Evolutionary conservation across 2,329 filamentous ascomycete genomes (phyloP), one percentile per base, ranked within the genome.

Genomic region (Beauveria medogensis): DNA sequence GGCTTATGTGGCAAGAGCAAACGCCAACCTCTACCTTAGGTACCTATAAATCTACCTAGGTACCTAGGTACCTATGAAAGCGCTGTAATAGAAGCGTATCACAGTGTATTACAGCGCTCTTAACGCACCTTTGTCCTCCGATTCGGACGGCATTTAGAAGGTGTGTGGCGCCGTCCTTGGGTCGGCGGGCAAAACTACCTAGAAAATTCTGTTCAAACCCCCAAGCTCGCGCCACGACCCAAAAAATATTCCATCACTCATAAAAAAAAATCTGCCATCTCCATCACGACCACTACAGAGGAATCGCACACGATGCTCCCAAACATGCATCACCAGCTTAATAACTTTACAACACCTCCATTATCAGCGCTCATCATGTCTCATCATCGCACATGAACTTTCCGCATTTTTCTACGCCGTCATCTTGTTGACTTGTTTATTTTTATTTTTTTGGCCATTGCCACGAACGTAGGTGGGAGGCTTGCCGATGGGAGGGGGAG

Each of bases 281-380:
- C 58, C 58, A 60, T 60, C 43, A 41, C 40, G 9, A 28, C 26
- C 40, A 52, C 28, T 18, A 28, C 47, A 59, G 20, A 22, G 28
- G 41, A 60, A 60, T 60, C 50, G 28, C 58, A 60, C 58, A 60
- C 50, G 40, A 59, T 59, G 56, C 47, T 53, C 40, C 41, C 43
- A 20, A 47, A 60, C 14, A 30, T 40, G 28, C 58, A 14, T 54
- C 50, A 60, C 34, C 58, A 54, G 43, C 50, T 28, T 30, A 54
- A 40, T 20, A 55, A 3, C 14, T 47, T 22, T 48, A 14, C 22
- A 8, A 55, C 30, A 12, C 18, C 14, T 22, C 43, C 58, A 55
- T 26, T 10, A 54, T 28, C 16, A 24, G 14, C 30, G 2, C 50
- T 50, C 26, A 41, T 40, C 22, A 8, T 10, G 50, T 41, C 50